Evolutionary conservation across 1,284 basidiomycete species (phyloP).

Genomic region (Apiotrichum gamsii): DNA sequence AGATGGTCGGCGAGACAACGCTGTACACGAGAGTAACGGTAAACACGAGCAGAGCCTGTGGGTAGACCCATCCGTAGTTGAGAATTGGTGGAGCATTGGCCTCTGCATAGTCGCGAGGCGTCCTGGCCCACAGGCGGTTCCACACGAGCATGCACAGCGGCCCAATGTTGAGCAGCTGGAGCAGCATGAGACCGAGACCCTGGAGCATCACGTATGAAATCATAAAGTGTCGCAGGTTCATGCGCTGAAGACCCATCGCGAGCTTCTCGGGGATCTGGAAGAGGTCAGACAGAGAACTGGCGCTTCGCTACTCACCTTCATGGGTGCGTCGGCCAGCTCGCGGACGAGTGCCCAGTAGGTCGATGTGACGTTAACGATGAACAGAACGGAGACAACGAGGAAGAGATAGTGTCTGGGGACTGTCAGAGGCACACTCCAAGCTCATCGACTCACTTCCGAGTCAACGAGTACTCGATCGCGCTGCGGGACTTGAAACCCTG

Average conservation of each 20-base stretch:
- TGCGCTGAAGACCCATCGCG: slow-evolving; percentile 68
- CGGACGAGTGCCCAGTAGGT: slow-evolving; percentile 83
- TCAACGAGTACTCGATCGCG: slow-evolving; percentile 84
- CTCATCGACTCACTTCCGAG: slow-evolving; percentile 69
- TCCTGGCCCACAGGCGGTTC: slow-evolving; percentile 47
- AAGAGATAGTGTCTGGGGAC: slow-evolving; percentile 84
- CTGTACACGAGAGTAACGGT: slow-evolving; percentile 91
- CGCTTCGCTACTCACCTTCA: slow-evolving; percentile 28
- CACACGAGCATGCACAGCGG: slow-evolving; percentile 70
- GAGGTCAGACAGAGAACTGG: background rate
- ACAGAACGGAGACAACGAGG: slow-evolving; percentile 87
- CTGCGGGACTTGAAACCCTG: slow-evolving; percentile 85
- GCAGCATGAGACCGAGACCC: slow-evolving; percentile 86
- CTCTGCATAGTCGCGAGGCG: slow-evolving; percentile 72
- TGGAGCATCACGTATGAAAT: slow-evolving; percentile 92
- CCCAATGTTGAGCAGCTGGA: slow-evolving; percentile 85
- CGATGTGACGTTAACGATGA: slow-evolving; percentile 85
- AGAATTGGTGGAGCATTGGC: slow-evolving; percentile 96
- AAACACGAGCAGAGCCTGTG: slow-evolving; percentile 91
- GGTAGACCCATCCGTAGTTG: slow-evolving; percentile 86
- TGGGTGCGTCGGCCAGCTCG: slow-evolving; percentile 79
- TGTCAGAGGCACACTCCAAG: slow-evolving; percentile 1
- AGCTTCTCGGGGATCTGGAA: slow-evolving; percentile 84
- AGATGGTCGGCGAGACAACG: slow-evolving; percentile 87
- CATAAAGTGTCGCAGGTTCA: slow-evolving; percentile 72